phyloP scores from a whole-genome alignment of 2,329 filamentous ascomycete genomes.

The Onygena corvina region DNA sequence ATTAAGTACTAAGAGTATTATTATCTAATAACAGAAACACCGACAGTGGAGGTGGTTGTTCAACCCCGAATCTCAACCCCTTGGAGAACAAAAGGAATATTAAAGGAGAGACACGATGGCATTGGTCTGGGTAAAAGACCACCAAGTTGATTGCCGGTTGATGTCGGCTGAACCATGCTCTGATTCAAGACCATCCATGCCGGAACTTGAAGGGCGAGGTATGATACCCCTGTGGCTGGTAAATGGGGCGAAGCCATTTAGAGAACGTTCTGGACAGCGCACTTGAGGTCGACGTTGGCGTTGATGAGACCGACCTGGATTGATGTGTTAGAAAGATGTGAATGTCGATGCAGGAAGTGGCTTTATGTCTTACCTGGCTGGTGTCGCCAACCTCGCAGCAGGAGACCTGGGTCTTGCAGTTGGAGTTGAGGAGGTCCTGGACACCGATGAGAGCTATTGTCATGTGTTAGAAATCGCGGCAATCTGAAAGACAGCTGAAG shows the following conservation, averaged over 20 bases:
- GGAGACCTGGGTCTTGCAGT: slow-evolving; percentile 14
- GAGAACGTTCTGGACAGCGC: slow-evolving; percentile 29
- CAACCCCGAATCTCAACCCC: slow-evolving; percentile 7
- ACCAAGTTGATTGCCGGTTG: background rate
- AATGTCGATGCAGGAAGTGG: background rate
- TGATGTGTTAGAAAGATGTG: background rate
- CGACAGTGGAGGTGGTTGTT: slow-evolving; percentile 6
- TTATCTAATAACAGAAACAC: slow-evolving; percentile 7
- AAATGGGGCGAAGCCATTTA: slow-evolving; percentile 20
- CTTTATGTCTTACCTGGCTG: slow-evolving; percentile 12
- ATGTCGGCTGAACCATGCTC: slow-evolving; percentile 2
- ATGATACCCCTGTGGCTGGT: background rate
- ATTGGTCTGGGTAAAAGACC: slow-evolving; percentile 1
- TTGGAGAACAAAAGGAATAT: background rate
- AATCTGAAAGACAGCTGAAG: background rate
- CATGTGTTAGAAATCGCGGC: background rate
- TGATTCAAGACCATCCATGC: slow-evolving; percentile 1
- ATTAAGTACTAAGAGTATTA: slow-evolving; percentile 8
- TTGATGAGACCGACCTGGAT: slow-evolving; percentile 26
- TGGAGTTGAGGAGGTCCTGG: slow-evolving; percentile 14
- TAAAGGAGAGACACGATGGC: background rate
- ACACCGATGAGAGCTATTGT: background rate
- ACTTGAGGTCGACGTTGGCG: slow-evolving; percentile 27
- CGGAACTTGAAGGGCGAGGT: background rate
- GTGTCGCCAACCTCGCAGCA: slow-evolving; percentile 14